Evolutionary conservation across 169 alveolate genomes (phyloP).

Genomic region (Plasmodium relictum): DNA sequence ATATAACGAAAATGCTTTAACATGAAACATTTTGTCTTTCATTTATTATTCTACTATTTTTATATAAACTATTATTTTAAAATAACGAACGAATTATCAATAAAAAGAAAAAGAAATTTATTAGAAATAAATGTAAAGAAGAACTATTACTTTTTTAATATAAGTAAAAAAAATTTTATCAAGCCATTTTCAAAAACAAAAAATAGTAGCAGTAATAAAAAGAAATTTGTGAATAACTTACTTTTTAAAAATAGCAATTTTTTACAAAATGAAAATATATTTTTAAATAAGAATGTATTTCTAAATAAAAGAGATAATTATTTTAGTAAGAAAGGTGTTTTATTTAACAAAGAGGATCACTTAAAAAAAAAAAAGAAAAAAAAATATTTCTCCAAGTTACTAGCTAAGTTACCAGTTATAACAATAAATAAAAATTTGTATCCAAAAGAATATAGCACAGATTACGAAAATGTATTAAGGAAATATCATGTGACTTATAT

Average conservation of each 20-base stretch:
- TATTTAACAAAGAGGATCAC: background rate
- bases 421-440: slow-evolving; percentile 47
- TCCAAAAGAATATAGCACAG: slow-evolving; percentile 77
- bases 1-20: background rate
- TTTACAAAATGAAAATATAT: too few relatives aligned
- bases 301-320: too few relatives aligned
- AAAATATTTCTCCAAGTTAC: background rate
- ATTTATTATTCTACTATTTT: background rate
- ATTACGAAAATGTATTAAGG: slow-evolving; percentile 83
- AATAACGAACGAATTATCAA: background rate
- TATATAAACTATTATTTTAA: background rate
- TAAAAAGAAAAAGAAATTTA: background rate
- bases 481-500: slow-evolving; percentile 80
- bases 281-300: too few relatives aligned
- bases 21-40: slow-evolving; percentile 3
- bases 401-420: slow-evolving; percentile 67
- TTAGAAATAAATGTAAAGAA: too few relatives aligned
- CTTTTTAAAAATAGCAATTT: background rate
- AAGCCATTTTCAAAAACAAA: too few relatives aligned
- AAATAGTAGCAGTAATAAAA: background rate
- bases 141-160: too few relatives aligned
- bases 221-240: background rate
- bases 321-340: background rate
- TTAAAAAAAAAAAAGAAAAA: slow-evolving; percentile 3
- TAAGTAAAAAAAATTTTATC: too few relatives aligned